Conservation (phyloP, 139 green algal species). For the Mesotaenium endlicherianum region DNA sequence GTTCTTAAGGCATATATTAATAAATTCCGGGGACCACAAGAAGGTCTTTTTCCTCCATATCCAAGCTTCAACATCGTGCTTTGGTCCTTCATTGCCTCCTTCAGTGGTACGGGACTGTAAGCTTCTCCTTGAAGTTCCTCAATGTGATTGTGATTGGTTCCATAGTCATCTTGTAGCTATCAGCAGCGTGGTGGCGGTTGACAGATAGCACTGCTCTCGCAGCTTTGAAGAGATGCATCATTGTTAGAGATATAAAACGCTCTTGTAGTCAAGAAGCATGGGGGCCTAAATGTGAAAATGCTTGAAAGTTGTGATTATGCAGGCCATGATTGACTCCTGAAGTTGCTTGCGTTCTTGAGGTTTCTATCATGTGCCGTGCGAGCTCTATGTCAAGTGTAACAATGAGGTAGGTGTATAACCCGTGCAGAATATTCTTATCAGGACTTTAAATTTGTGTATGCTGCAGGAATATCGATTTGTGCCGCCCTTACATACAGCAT, state of each 20-base stretch:
- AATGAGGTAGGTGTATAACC: not conserved
- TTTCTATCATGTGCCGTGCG: not conserved
- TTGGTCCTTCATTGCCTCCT: conserved; percentile 42
- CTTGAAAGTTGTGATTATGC: not conserved
- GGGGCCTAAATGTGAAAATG: not conserved
- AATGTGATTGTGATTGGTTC: too few species aligned
- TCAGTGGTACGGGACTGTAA: not conserved
- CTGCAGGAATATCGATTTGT: conserved; percentile 17
- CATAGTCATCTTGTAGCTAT: not conserved
- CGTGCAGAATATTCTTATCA: not conserved
- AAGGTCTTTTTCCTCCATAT: conserved; percentile 38
- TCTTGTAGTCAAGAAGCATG: not conserved
- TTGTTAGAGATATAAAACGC: not conserved
- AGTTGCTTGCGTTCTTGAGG: not conserved
- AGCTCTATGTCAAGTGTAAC: not conserved
- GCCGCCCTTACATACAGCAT: conserved; percentile 32
- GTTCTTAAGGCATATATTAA: conserved; percentile 3
- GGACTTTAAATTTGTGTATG: not conserved
- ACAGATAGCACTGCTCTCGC: not conserved
- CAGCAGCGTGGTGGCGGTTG: not conserved
- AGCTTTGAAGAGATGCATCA: not conserved
- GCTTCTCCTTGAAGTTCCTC: too few species aligned
- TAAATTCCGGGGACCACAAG: conserved; percentile 9
- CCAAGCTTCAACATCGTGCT: conserved; percentile 21
- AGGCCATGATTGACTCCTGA: not conserved